Conservation (phyloP, 2,329 filamentous ascomycete species). For the Xylaria sp. region DNA sequence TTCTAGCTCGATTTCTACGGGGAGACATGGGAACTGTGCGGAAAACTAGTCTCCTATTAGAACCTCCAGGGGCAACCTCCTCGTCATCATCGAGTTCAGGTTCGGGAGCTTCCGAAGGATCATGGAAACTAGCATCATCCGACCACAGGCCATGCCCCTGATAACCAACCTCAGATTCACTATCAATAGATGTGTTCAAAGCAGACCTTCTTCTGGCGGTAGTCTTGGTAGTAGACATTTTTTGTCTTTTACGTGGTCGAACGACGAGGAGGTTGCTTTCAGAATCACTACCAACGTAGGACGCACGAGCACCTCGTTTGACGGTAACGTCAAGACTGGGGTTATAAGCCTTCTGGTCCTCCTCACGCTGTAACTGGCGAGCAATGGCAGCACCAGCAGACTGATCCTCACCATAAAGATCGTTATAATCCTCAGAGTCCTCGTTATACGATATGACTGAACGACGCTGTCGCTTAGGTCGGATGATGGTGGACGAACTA, state of each 20-base stretch:
- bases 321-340: slow-evolving; percentile 5
- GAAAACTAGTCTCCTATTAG: not conserved
- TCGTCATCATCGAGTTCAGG: not conserved
- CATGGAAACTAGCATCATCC: not conserved
- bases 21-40: not conserved
- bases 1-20: slow-evolving; percentile 44
- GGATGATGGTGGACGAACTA: slow-evolving; percentile 28
- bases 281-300: slow-evolving; percentile 11
- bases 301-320: not conserved
- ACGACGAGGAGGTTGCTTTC: not conserved
- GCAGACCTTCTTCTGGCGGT: not conserved
- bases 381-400: slow-evolving; percentile 26
- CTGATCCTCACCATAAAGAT: slow-evolving; percentile 44
- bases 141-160: not conserved
- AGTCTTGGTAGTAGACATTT: slow-evolving; percentile 26
- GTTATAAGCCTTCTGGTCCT: slow-evolving; percentile 27
- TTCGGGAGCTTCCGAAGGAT: not conserved
- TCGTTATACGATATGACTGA: slow-evolving; percentile 42
- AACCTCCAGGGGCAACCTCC: not conserved
- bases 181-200: not conserved
- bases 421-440: slow-evolving; percentile 47
- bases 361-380: slow-evolving; percentile 33
- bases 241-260: slow-evolving; percentile 25
- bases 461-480: slow-evolving; percentile 42
- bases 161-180: not conserved